Evolutionary conservation across 1,139 yeast genomes (phyloP).

Genomic region (Yamadazyma mexicana): DNA sequence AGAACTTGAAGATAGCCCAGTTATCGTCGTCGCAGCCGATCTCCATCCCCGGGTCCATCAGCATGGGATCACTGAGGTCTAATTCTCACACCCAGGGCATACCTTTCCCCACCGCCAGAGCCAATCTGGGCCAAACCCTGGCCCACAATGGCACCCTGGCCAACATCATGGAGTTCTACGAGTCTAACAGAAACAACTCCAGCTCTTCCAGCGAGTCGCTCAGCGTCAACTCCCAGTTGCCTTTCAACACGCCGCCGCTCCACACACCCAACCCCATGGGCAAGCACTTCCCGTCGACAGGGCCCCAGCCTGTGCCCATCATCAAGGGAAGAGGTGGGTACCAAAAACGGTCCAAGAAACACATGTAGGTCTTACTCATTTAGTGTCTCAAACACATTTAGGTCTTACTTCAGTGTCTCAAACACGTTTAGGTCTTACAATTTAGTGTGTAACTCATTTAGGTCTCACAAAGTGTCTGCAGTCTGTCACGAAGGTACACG

Average conservation of each 20-base stretch:
- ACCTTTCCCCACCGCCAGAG: background rate
- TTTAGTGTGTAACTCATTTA: too few species aligned
- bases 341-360: constrained; percentile 46
- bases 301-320: constrained; percentile 24
- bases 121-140: background rate
- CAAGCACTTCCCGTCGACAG: constrained; percentile 8
- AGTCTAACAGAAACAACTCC: constrained; percentile 13
- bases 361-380: constrained; percentile 19
- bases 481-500: too few species aligned
- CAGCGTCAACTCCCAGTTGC: constrained; percentile 11
- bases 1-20: constrained; percentile 35
- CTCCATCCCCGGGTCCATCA: constrained; percentile 31
- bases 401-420: too few species aligned
- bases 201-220: constrained; percentile 17
- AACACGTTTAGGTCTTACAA: too few species aligned
- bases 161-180: constrained; percentile 17
- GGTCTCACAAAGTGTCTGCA: too few species aligned
- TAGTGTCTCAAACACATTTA: too few species aligned
- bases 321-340: constrained; percentile 53
- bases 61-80: constrained; percentile 4
- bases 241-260: constrained; percentile 18
- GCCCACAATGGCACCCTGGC: background rate
- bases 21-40: constrained; percentile 45
- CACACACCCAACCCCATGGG: constrained; percentile 13
- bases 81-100: constrained; percentile 1